Conservation (phyloP, 2,329 filamentous ascomycete species). For the Neobulgaria alba region DNA sequence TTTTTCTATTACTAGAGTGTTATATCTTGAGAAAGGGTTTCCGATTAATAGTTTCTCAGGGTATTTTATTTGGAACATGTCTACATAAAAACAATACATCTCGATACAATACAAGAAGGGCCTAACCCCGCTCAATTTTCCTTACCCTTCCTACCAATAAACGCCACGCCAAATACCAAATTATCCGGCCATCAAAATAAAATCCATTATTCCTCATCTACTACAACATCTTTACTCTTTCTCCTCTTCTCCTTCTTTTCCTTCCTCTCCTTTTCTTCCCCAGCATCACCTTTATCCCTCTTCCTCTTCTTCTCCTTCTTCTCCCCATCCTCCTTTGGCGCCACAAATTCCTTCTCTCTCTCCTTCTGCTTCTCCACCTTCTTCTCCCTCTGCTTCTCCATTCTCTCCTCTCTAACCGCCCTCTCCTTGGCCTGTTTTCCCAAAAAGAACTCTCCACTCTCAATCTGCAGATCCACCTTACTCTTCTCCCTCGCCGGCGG, state of each 20-base stretch:
- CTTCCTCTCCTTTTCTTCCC: conserved; percentile 20
- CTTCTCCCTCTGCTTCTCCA: conserved; percentile 78
- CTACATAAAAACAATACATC: too few relatives aligned
- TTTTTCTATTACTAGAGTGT: too few relatives aligned
- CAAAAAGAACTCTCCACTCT: conserved; percentile 94
- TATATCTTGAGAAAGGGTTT: too few relatives aligned
- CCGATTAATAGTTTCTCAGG: too few relatives aligned
- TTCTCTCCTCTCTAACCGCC: conserved; percentile 66
- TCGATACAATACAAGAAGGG: too few relatives aligned
- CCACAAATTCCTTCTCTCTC: conserved; percentile 76
- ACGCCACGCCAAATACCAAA: conserved; percentile 15
- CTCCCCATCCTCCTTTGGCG: conserved; percentile 66
- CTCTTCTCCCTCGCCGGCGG: conserved; percentile 95
- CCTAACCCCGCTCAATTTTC: too few relatives aligned
- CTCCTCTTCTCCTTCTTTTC: conserved; percentile 16
- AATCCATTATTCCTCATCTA: conserved; percentile 6
- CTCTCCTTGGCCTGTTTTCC: conserved; percentile 88
- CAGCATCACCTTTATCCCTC: conserved; percentile 16
- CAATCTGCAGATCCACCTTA: conserved; percentile 97
- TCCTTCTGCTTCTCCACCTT: conserved; percentile 83
- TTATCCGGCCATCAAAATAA: conserved; percentile 2
- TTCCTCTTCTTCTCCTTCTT: conserved; percentile 33
- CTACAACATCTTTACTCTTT: conserved; percentile 10
- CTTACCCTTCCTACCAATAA: too few relatives aligned
- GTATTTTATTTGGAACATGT: too few relatives aligned